Percentiles rank a stretch among this genome's conserved stretches.
phyloP scores from a whole-genome alignment of 78 protist genomes.

The Trichosphaerium sp. region DNA sequence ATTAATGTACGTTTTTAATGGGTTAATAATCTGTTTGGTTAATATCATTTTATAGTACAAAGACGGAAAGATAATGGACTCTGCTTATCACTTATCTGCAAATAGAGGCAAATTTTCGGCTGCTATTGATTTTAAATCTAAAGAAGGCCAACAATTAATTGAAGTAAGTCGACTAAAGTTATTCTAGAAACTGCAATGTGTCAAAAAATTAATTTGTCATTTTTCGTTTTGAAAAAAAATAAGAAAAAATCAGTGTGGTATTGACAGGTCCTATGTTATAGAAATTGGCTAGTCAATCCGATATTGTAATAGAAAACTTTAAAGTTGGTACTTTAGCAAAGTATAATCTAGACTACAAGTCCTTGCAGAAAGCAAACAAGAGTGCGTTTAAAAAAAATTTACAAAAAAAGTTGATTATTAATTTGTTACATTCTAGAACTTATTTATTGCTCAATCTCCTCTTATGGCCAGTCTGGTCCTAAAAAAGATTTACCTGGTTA shows the following conservation, averaged over 20 bases:
- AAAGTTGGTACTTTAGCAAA: conserved; percentile 19
- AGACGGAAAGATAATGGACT: conserved; percentile 6
- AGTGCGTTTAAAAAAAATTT: neutral
- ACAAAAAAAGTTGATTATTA: neutral
- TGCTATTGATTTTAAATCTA: conserved; percentile 11
- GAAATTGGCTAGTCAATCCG: conserved; percentile 6
- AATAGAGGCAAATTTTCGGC: conserved; percentile 43
- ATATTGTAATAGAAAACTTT: conserved; percentile 43
- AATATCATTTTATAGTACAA: too few relatives aligned
- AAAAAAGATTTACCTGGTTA: conserved; percentile 21
- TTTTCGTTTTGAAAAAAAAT: too few relatives aligned
- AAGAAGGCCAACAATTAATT: conserved; percentile 16
- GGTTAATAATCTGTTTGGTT: too few relatives aligned
- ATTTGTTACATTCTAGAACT: neutral
- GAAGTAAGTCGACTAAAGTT: too few relatives aligned
- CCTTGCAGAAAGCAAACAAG: conserved; percentile 4
- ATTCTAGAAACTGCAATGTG: too few relatives aligned
- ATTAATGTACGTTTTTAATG: neutral
- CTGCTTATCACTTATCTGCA: conserved; percentile 29
- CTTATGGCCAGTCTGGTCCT: conserved; percentile 39
- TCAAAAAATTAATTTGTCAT: too few relatives aligned
- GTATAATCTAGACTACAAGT: conserved; percentile 15
- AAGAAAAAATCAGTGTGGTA: too few relatives aligned
- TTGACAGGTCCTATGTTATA: too few relatives aligned
- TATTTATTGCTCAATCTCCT: conserved; percentile 30